Base-by-base conservation (phyloP, 164 flowering plant genomes). In the Annona squamosa region DNA sequence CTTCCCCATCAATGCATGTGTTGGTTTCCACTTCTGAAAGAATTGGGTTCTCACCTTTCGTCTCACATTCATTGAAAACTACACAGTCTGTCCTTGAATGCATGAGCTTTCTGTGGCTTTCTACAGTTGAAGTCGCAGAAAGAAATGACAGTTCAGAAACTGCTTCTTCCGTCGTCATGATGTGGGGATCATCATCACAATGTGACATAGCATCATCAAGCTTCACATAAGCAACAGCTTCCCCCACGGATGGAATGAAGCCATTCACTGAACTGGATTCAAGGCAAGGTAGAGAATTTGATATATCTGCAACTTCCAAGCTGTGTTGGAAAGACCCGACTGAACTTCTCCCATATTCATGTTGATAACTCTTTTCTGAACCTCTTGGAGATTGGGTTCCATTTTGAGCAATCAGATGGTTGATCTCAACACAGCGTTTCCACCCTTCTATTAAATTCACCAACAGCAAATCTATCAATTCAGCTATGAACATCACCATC, bases 401-500 rank as follows among this genome's bases (percentile, higher is more conserved):
- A 77, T 71, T 65, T 72, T 69, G 83, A 75, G 68, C 57, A 68
- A 70, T 64, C 73, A 81, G 65, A 57, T 71, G 86, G 77, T 68
- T 85, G 79, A 72, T 74, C 4, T 74, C 48, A 48, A 78, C 75
- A 76, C 75, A 71, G 45, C 86, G 85, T 74, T 82, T 91, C 96
- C 96, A 90, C n/a, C 74, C 74, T 41, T 91, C 88, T 69, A 85
- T 59, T 63, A 90, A 83, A 77, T 79, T 85, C 77, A 82, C 78
- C 73, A 92, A 80, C 65, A 87, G 71, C 68, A 77, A 79, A 73
- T 90, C 92, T 61, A 94, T 92, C 67, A 91, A 81, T 70, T 90
- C 92, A 10, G 98, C 93, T 44, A 92, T 85, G 81, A 91, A 91
- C 56, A 57, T 77, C 26, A 94, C 91, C 75, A 92, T 87, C 73